Percentiles rank a stretch among this genome's conserved stretches.
phyloP scores from a whole-genome alignment of 495 filamentous ascomycete species.

The Penicillium canescens region DNA sequence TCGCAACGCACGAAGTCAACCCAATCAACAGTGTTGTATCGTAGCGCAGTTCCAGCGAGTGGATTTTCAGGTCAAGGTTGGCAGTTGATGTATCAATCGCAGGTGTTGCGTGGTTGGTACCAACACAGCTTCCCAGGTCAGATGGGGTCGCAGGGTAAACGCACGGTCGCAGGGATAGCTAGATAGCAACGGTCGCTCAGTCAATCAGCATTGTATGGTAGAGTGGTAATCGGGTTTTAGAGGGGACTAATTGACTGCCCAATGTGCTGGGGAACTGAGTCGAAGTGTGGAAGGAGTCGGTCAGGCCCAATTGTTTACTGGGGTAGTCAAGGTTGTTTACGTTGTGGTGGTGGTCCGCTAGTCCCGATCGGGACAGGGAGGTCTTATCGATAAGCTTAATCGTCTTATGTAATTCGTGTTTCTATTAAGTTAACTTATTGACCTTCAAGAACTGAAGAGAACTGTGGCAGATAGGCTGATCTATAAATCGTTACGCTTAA shows the following conservation, averaged over 20 bases:
- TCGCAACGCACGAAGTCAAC: neutral
- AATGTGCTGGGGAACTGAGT: neutral
- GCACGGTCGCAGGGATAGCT: conserved; percentile 19
- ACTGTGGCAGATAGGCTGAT: no score
- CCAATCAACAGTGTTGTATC: neutral
- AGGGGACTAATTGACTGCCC: no score
- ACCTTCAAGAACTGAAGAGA: neutral
- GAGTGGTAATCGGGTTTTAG: neutral
- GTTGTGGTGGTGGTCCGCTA: conserved; percentile 14
- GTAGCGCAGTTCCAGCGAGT: neutral
- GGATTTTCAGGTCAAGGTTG: neutral
- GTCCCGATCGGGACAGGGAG: conserved; percentile 26
- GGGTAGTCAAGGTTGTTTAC: conserved; percentile 42
- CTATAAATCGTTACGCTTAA: no score
- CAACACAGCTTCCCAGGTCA: conserved; percentile 2
- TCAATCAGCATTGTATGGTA: conserved; percentile 13
- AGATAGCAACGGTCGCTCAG: conserved; percentile 9
- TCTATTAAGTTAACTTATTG: no score
- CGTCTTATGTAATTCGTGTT: conserved; percentile 13
- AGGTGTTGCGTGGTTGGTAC: neutral
- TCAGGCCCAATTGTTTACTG: conserved; percentile 37
- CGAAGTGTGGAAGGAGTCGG: conserved; percentile 21
- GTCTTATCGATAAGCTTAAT: conserved; percentile 53
- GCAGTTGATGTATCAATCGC: neutral
- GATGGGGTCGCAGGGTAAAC: conserved; percentile 15